Evolutionary conservation across 1,284 basidiomycete genomes (phyloP).

Genomic region (Cutaneotrichosporon sp.): DNA sequence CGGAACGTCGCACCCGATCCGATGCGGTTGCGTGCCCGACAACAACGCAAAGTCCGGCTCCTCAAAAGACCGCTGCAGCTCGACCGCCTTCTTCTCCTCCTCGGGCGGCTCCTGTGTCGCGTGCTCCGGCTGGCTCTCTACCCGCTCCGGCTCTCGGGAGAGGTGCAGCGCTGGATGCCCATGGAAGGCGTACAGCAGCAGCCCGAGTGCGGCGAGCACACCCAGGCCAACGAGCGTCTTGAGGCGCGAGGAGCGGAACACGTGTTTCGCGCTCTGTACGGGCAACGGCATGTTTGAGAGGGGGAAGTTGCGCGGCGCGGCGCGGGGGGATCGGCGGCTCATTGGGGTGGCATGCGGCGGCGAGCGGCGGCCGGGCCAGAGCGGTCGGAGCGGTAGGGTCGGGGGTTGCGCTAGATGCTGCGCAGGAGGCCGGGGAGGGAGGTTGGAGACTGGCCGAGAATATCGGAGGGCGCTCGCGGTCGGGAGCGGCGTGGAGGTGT

Average conservation of each 20-base stretch:
- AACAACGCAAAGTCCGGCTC: constrained; percentile 53
- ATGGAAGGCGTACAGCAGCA: background rate
- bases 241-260: background rate
- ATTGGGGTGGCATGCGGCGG: background rate
- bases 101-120: background rate
- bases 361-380: background rate
- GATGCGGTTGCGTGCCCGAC: constrained; percentile 45
- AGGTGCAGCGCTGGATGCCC: background rate
- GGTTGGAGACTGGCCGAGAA: background rate
- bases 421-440: background rate
- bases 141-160: background rate
- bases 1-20: constrained; percentile 53
- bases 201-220: background rate
- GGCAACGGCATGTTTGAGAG: background rate
- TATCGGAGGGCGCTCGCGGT: too few relatives aligned
- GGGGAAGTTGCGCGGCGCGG: constrained; percentile 2
- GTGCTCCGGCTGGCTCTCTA: background rate
- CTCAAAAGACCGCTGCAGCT: constrained; percentile 34
- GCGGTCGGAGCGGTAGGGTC: background rate
- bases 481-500: background rate
- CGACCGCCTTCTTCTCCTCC: background rate
- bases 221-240: background rate
- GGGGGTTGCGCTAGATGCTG: background rate
- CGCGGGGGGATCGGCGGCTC: constrained; percentile 7
- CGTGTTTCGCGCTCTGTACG: background rate